Conservation (phyloP, 2,329 filamentous ascomycete genomes). For the Fusarium hainanense region DNA sequence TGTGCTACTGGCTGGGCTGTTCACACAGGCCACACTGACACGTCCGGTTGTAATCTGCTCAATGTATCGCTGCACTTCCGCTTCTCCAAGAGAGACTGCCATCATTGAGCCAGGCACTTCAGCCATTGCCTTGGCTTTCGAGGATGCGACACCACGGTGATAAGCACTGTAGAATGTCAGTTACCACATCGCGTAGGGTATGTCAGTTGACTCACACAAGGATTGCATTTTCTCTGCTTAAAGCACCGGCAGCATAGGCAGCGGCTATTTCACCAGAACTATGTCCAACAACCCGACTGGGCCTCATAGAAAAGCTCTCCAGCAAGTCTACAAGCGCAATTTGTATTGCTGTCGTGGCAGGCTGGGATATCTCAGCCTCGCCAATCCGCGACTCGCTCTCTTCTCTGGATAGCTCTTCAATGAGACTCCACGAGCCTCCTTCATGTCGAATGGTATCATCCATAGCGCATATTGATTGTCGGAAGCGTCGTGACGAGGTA, state of each 20-base stretch:
- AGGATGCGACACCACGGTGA: background rate
- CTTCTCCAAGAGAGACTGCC: conserved; percentile 2
- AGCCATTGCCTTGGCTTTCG: background rate
- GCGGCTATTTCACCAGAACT: conserved; percentile 11
- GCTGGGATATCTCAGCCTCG: conserved; percentile 3
- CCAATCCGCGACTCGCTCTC: background rate
- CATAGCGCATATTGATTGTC: background rate
- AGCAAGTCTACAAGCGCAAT: conserved; percentile 8
- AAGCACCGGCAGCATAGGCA: conserved; percentile 4
- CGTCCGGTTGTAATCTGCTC: background rate
- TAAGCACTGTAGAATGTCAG: background rate
- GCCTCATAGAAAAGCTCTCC: background rate
- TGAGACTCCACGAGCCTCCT: background rate
- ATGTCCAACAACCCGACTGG: conserved; percentile 1
- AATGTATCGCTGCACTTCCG: conserved; percentile 2
- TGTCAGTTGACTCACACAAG: background rate
- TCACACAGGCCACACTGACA: conserved; percentile 4
- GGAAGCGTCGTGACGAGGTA: background rate
- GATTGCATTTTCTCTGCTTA: background rate
- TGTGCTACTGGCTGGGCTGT: conserved; percentile 2
- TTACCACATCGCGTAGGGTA: fast-evolving
- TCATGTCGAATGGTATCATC: background rate
- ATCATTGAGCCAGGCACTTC: conserved; percentile 4
- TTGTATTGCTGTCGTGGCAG: conserved; percentile 4
- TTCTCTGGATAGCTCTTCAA: background rate